Evolutionary conservation across 139 green algal species (phyloP).

Genomic region (Microglena sp.): DNA sequence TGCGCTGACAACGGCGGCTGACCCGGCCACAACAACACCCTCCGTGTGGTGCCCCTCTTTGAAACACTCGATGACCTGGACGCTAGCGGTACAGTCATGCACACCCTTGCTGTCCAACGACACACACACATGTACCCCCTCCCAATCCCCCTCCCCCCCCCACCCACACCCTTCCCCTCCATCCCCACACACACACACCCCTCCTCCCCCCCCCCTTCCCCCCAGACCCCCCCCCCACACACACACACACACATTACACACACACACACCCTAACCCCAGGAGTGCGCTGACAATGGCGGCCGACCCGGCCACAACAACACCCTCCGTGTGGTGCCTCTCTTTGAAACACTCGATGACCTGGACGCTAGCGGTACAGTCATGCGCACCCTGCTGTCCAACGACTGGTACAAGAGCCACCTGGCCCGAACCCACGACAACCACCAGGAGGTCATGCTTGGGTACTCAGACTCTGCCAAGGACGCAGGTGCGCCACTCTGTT

Average conservation of each 20-base stretch:
- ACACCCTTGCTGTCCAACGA: too few relatives aligned
- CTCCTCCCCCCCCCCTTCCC: background rate
- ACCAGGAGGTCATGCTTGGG: constrained; percentile 91
- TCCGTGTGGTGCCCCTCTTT: too few relatives aligned
- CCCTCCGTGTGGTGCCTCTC: constrained; percentile 83
- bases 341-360: constrained; percentile 95
- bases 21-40: too few relatives aligned
- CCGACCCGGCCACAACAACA: constrained; percentile 18
- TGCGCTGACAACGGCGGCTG: too few relatives aligned
- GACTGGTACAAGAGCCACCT: constrained; percentile 26
- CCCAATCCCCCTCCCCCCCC: background rate
- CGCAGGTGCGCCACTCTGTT: constrained; percentile 82
- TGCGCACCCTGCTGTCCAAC: constrained; percentile 44
- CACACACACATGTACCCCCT: background rate
- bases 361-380: constrained; percentile 38
- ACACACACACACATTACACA: too few relatives aligned
- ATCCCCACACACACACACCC: background rate
- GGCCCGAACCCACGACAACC: constrained; percentile 35
- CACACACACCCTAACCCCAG: too few relatives aligned
- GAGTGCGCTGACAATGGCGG: constrained; percentile 29
- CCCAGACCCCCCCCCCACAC: too few relatives aligned
- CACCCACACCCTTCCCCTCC: background rate
- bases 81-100: too few relatives aligned
- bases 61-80: too few relatives aligned
- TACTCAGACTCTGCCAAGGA: constrained; percentile 98